Percentiles rank a stretch among this genome's conserved stretches.
Evolutionary conservation across 176 grass and related monocot species (phyloP).

Genomic region (Calamus simplicifolius): DNA sequence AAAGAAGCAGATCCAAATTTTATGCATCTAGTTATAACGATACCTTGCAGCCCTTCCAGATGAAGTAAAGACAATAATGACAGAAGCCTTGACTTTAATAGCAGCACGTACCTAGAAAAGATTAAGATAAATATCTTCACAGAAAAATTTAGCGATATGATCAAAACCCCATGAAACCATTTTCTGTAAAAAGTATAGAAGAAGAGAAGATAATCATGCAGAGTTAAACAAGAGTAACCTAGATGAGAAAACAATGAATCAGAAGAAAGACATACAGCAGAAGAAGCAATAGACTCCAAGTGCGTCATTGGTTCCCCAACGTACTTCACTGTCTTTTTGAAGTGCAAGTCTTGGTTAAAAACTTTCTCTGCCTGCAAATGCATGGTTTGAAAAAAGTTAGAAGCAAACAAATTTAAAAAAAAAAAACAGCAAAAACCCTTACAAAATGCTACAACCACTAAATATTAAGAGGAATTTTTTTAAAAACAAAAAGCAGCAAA

Average conservation of each 20-base stretch:
- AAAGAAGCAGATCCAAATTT: too few species aligned
- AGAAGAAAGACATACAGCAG: slow-evolving; percentile 39
- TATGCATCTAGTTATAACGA: not conserved
- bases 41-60: slow-evolving; percentile 99
- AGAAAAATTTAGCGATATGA: not conserved
- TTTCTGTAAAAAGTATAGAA: too few species aligned
- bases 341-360: slow-evolving; percentile 96
- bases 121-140: not conserved
- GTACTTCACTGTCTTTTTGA: slow-evolving; percentile 81
- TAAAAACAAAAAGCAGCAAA: too few species aligned
- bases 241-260: too few species aligned
- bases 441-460: too few species aligned
- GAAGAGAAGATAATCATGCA: too few species aligned
- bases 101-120: slow-evolving; percentile 82
- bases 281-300: slow-evolving; percentile 97
- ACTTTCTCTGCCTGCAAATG: slow-evolving; percentile 88
- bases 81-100: slow-evolving; percentile 93
- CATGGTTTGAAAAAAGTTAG: too few species aligned
- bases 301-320: slow-evolving; percentile 97
- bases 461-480: too few species aligned
- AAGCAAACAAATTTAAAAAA: too few species aligned
- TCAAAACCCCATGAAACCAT: not conserved
- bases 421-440: too few species aligned
- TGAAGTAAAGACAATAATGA: slow-evolving; percentile 95
- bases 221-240: too few species aligned